Percentiles rank a stretch among this genome's conserved stretches.
phyloP scores from a whole-genome alignment of 2,329 filamentous ascomycete species.

The Rhinocladiella mackenziei region DNA sequence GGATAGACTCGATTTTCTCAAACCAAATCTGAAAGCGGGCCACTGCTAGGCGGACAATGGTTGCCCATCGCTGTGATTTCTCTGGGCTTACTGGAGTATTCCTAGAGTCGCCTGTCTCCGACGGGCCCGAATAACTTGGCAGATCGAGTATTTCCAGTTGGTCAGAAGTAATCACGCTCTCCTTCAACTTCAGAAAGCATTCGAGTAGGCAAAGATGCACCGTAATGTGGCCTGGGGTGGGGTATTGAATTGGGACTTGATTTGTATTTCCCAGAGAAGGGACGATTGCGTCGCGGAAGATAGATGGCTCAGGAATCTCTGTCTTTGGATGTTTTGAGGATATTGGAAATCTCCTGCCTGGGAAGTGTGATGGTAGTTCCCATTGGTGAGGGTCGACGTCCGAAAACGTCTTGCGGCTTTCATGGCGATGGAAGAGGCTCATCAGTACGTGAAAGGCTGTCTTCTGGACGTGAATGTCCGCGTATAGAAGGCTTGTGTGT shows the following conservation, averaged over 20 bases:
- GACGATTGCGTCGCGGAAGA: constrained; percentile 19
- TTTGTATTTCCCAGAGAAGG: constrained; percentile 5
- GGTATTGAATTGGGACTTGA: constrained; percentile 9
- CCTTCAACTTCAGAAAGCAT: constrained; percentile 20
- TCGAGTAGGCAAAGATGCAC: constrained; percentile 22
- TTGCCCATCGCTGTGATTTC: constrained; percentile 14
- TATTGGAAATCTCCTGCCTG: background rate
- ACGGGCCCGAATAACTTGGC: constrained; percentile 2
- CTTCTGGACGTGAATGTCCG: no score
- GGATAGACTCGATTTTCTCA: constrained; percentile 13
- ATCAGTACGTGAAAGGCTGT: no score
- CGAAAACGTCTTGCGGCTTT: no score
- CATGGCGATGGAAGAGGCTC: no score
- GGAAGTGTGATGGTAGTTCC: constrained; percentile 6
- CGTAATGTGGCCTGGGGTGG: constrained; percentile 17
- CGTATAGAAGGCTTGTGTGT: no score
- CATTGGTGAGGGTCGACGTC: constrained; percentile 16
- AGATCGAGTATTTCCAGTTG: constrained; percentile 8
- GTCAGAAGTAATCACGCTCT: constrained; percentile 6
- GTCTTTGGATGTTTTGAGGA: no score
- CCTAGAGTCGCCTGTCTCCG: background rate
- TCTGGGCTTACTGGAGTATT: background rate
- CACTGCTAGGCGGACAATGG: constrained; percentile 16
- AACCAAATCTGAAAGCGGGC: constrained; percentile 21
- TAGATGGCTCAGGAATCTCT: constrained; percentile 15